phyloP scores from a whole-genome alignment of 164 flowering plant genomes.

The Cinnamomum micranthum region DNA sequence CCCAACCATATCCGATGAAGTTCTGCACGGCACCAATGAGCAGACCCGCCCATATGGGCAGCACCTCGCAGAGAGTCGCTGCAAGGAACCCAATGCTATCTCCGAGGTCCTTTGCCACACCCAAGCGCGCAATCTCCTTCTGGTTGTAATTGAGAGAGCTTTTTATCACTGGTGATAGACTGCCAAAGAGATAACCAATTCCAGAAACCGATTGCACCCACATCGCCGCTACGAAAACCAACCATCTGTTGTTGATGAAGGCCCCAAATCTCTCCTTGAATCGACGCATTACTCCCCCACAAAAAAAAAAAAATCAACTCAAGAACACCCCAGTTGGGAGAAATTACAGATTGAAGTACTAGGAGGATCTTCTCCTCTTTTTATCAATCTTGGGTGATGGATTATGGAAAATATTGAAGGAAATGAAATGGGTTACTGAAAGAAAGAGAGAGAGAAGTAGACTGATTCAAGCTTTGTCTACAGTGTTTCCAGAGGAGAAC shows the following conservation, averaged over 20 bases:
- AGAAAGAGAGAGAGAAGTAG: too few species aligned
- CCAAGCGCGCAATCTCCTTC: constrained; percentile 70
- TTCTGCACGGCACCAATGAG: constrained; percentile 82
- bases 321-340: too few species aligned
- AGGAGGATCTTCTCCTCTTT: too few species aligned
- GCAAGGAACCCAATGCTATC: constrained; percentile 91
- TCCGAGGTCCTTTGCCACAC: constrained; percentile 93
- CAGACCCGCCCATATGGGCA: constrained; percentile 85
- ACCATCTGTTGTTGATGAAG: constrained; percentile 80
- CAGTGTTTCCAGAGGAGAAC: too few species aligned
- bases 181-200: constrained; percentile 85
- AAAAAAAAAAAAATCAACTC: not conserved
- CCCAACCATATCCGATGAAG: constrained; percentile 87
- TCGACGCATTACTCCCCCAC: constrained; percentile 23
- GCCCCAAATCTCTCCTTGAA: constrained; percentile 28
- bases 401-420: too few species aligned
- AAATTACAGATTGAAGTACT: too few species aligned
- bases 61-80: constrained; percentile 63
- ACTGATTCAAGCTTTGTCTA: too few species aligned
- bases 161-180: constrained; percentile 87
- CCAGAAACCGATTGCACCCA: constrained; percentile 92
- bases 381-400: too few species aligned
- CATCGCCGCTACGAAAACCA: constrained; percentile 95
- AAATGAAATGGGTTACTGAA: too few species aligned
- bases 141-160: constrained; percentile 75